Evolutionary conservation across 768 basidiomycete species (phyloP), one percentile per base, ranked within the genome.

Genomic region (Boletus bicolor): DNA sequence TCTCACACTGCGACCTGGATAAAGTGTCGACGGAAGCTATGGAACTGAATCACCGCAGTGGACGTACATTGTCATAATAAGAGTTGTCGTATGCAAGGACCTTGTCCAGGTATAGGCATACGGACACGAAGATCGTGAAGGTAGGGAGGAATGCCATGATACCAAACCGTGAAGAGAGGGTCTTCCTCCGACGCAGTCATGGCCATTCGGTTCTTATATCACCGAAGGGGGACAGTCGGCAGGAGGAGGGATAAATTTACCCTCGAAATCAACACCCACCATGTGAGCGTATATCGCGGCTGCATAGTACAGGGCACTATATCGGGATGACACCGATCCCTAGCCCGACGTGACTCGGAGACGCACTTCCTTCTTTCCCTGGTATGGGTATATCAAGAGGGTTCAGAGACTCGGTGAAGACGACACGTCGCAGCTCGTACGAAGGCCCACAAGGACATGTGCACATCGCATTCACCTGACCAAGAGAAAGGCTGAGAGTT

Each of bases 1-100:
- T 43, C 78, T 58, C 71, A 85, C 82, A 85, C 79, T 36, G 76
- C 84, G 41, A 83, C 77, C 84, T 85, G 57, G 12, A 54, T 51
- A 49, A 19, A 45, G 28, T 37, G 44, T 65, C 9, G 42, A 47
- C 54, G 11, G 54, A 49, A 38, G 32, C 17, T n/a, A 49, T n/a
- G 43, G 39, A 12, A 11, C 7, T 35, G 39, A 34, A 44, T 41
- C 37, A 49, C 41, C 34, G 4, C 12, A 35, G 30, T n/a, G 8
- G 34, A 74, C 79, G 54, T 62, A 85, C 85, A 62, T 86, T 88
- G 68, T 88, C 85, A 65, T 75, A 83, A 48, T 83, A 76, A 57
- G 74, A 74, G 61, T 78, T 78, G 69, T 85, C 81, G 63, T 82
- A 85, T 21, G 79, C 82, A 49, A 58, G 34, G 9, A 64, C 69